phyloP scores from a whole-genome alignment of 2,329 filamentous ascomycete genomes.

The Sclerotinia glacialis region DNA sequence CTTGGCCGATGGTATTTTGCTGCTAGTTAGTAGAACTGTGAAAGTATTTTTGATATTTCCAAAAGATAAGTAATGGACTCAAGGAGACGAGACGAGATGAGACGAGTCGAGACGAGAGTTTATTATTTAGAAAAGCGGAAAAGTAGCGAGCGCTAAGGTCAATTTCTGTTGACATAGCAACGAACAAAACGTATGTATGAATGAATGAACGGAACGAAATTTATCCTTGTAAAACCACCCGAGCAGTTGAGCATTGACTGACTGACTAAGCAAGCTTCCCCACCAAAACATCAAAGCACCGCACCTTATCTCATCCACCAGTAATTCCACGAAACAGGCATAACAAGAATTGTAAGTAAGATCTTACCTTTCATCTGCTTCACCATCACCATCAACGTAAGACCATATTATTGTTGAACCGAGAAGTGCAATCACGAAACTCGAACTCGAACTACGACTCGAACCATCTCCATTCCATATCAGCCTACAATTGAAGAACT shows the following conservation, averaged over 20 bases:
- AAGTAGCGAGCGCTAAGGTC: constrained; percentile 1
- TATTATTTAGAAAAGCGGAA: constrained; percentile 9
- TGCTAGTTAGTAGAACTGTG: constrained; percentile 27
- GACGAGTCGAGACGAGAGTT: constrained; percentile 1
- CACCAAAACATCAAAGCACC: neutral
- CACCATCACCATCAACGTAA: neutral
- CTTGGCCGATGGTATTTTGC: neutral
- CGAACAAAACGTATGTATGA: neutral
- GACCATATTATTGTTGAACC: neutral
- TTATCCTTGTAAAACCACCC: too few relatives aligned
- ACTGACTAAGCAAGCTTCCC: neutral
- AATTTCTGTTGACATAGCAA: constrained; percentile 14
- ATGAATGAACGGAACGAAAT: too few relatives aligned
- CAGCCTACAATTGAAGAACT: neutral
- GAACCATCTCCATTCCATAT: neutral
- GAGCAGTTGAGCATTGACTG: neutral
- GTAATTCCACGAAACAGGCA: neutral
- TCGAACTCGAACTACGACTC: neutral
- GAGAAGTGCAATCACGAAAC: neutral
- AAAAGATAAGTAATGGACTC: neutral
- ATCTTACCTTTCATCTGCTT: neutral
- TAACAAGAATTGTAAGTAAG: neutral
- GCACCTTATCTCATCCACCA: neutral
- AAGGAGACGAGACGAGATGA: neutral
- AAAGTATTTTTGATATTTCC: neutral